A percentile compares a stretch with the other conserved stretches of the same genome.
These are phyloP conservation scores for Mycena belliarum DNA, from an alignment of 768 basidiomycete species.

Conservation along the genomic window DNA sequence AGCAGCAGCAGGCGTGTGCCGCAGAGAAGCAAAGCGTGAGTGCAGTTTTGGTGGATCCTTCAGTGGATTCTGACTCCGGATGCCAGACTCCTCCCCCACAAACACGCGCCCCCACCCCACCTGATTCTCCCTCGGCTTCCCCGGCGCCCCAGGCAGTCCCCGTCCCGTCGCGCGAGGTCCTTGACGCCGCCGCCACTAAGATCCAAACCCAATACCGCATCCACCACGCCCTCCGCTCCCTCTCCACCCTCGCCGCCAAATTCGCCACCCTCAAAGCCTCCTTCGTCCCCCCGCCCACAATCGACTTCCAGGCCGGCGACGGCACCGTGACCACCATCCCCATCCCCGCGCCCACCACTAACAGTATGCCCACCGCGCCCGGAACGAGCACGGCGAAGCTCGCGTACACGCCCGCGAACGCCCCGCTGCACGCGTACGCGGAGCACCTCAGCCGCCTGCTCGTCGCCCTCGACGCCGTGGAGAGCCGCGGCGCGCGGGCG, in stretches of 20 bases:
- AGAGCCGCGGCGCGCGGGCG: slow-evolving; percentile 57
- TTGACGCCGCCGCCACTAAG: slow-evolving; percentile 43
- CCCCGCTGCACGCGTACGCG: slow-evolving; percentile 59
- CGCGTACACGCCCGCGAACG: slow-evolving; percentile 63
- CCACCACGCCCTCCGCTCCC: slow-evolving; percentile 40
- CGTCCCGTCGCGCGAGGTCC: slow-evolving; percentile 30
- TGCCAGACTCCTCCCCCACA: slow-evolving; percentile 4
- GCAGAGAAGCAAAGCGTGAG: slow-evolving; percentile 12
- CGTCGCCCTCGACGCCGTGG: slow-evolving; percentile 66
- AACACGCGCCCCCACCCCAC: neutral
- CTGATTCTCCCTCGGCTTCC: neutral
- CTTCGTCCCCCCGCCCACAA: slow-evolving; percentile 45
- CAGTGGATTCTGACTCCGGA: neutral
- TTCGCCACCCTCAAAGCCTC: slow-evolving; percentile 43
- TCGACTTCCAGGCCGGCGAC: slow-evolving; percentile 48
- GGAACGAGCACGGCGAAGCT: slow-evolving; percentile 42
- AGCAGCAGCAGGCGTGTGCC: slow-evolving; percentile 16
- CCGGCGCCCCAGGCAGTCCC: slow-evolving; percentile 15
- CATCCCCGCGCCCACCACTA: slow-evolving; percentile 23
- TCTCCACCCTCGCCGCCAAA: slow-evolving; percentile 40
- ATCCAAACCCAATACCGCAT: slow-evolving; percentile 52
- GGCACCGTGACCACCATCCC: slow-evolving; percentile 31
- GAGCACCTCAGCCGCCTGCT: slow-evolving; percentile 64
- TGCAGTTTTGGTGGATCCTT: neutral
- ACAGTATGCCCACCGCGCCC: slow-evolving; percentile 8